A percentile compares a stretch with the other conserved stretches of the same genome.
Evolutionary conservation across 192 early-diverging fungal species (phyloP).

Genomic region (Umbelopsis sp.): DNA sequence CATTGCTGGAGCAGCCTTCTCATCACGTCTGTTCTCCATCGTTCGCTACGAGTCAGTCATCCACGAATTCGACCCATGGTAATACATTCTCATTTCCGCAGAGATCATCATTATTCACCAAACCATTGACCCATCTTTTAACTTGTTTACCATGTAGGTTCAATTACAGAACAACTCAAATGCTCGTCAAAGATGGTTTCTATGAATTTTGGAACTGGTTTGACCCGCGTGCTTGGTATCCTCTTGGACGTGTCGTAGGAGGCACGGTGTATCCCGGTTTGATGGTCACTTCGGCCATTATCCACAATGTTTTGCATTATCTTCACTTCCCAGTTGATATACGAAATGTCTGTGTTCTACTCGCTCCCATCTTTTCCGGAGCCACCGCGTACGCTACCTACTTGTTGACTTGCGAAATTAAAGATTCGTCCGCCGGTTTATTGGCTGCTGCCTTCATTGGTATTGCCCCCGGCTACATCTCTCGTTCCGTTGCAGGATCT

Average conservation of each 20-base stretch:
- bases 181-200: conserved; percentile 90
- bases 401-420: conserved; percentile 88
- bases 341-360: conserved; percentile 97
- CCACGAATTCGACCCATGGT: conserved; percentile 99
- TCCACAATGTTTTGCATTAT: conserved; percentile 92
- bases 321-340: conserved; percentile 97
- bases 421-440: conserved; percentile 89
- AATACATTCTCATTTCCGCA: not conserved
- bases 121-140: not conserved
- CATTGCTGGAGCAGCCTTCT: conserved; percentile 85
- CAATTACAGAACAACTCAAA: conserved; percentile 95
- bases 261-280: conserved; percentile 99
- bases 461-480: conserved; percentile 99
- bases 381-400: conserved; percentile 97
- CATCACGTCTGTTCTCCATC: conserved; percentile 95
- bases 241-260: conserved; percentile 97
- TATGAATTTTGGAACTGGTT: conserved; percentile 99
- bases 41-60: conserved; percentile 98
- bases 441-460: conserved; percentile 98
- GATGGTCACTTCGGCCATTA: conserved; percentile 96
- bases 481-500: conserved; percentile 99
- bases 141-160: conserved; percentile 54
- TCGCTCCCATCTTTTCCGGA: conserved; percentile 95
- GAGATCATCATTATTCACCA: not conserved
- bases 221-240: conserved; percentile 98